Conservation (phyloP, 148 eudicot species). For the Beta vulgaris region DNA sequence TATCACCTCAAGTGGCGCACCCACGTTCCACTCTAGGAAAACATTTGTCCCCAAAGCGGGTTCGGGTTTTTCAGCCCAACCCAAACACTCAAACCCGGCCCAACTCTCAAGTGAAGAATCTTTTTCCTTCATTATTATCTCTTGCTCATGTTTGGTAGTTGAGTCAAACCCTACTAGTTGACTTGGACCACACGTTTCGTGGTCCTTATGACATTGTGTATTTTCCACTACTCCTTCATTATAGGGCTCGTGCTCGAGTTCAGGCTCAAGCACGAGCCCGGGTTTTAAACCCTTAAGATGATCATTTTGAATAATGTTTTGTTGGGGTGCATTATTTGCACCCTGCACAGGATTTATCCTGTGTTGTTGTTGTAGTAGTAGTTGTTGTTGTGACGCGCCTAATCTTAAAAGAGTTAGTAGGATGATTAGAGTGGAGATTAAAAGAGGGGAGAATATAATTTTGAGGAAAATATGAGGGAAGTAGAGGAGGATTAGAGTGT, state of each 20-base stretch:
- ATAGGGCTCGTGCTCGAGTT: not conserved
- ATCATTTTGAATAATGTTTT: not conserved
- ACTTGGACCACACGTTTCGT: not conserved
- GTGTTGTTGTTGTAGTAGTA: not conserved
- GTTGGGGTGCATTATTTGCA: not conserved
- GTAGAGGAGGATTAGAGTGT: constrained; percentile 49
- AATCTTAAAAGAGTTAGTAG: constrained; percentile 52
- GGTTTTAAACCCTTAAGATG: not conserved
- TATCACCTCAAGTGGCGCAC: constrained; percentile 75
- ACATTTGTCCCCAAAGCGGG: constrained; percentile 1
- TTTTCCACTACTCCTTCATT: not conserved
- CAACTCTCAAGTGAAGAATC: not conserved
- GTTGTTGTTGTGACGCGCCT: constrained; percentile 41
- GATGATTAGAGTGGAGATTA: constrained; percentile 46
- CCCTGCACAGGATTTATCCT: not conserved
- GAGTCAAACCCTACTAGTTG: not conserved
- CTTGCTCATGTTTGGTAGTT: not conserved
- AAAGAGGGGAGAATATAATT: constrained; percentile 44
- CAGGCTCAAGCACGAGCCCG: not conserved
- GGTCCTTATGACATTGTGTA: not conserved
- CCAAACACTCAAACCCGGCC: not conserved
- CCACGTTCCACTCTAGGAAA: constrained; percentile 50
- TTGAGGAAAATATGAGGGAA: constrained; percentile 40
- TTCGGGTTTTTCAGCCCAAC: constrained; percentile 2
- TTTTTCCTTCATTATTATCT: not conserved